Evolutionary conservation across 768 basidiomycete species (phyloP).

Genomic region (Serendipita sp.): DNA sequence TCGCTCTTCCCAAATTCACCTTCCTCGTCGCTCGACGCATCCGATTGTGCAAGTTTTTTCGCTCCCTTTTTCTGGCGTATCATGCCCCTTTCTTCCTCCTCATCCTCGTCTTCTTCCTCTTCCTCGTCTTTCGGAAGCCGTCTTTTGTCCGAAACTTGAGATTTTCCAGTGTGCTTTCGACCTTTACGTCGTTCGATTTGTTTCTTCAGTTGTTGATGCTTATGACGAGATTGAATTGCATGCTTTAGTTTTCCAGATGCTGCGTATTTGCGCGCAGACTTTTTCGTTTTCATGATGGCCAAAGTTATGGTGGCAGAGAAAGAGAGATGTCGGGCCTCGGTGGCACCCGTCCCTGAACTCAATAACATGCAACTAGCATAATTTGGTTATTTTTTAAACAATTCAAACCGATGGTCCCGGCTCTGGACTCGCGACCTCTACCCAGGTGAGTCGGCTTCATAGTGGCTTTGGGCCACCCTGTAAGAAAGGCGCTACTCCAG

Average conservation of each 20-base stretch:
- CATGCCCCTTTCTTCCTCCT: conserved; percentile 19
- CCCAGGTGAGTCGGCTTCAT: too few species aligned
- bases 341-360: too few species aligned
- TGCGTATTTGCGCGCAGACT: conserved; percentile 77
- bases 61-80: conserved; percentile 13
- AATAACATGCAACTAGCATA: too few species aligned
- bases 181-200: conserved; percentile 41
- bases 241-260: conserved; percentile 79
- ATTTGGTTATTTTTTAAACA: too few species aligned
- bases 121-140: conserved; percentile 15
- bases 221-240: conserved; percentile 67
- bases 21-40: conserved; percentile 21
- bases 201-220: conserved; percentile 61
- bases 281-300: conserved; percentile 40
- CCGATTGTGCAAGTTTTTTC: conserved; percentile 6
- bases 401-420: too few species aligned
- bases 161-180: conserved; percentile 20
- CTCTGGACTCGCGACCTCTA: too few species aligned
- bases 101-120: conserved; percentile 12
- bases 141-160: conserved; percentile 11
- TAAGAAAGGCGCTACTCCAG: too few species aligned
- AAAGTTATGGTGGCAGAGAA: too few species aligned
- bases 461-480: too few species aligned
- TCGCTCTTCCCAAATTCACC: conserved; percentile 27
- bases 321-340: too few species aligned